Evolutionary conservation across 2,329 filamentous ascomycete genomes (phyloP).

Genomic region (Hortaea werneckii): DNA sequence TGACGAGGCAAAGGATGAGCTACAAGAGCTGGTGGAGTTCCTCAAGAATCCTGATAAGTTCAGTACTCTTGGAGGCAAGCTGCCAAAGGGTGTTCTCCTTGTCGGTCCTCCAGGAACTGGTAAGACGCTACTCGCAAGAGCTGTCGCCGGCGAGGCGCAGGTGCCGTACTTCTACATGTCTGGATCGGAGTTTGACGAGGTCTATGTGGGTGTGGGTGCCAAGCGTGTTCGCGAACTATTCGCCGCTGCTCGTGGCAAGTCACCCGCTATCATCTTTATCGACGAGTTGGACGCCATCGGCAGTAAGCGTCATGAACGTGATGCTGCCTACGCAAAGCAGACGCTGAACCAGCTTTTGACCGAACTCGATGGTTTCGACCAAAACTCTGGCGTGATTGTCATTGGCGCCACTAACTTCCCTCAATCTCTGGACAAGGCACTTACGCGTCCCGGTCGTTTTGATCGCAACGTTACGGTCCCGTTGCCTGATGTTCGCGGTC

Average conservation of each 20-base stretch:
- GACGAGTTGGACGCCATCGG: constrained; percentile 92
- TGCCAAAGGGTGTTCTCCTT: constrained; percentile 91
- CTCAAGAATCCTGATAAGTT: constrained; percentile 88
- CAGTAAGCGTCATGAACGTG: constrained; percentile 81
- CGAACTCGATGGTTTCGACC: constrained; percentile 92
- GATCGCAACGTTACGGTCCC: constrained; percentile 85
- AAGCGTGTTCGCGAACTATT: constrained; percentile 96
- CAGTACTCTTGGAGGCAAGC: constrained; percentile 84
- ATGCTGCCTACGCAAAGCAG: constrained; percentile 92
- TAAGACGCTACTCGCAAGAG: constrained; percentile 90
- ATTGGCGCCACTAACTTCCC: constrained; percentile 95
- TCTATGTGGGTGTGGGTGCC: constrained; percentile 93
- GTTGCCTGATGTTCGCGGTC: constrained; percentile 84
- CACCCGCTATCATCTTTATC: constrained; percentile 89
- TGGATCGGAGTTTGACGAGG: constrained; percentile 94
- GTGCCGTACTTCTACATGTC: constrained; percentile 99
- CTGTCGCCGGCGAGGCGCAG: constrained; percentile 90
- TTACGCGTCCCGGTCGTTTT: constrained; percentile 89
- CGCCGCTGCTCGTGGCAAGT: constrained; percentile 68
- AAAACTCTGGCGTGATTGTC: constrained; percentile 89
- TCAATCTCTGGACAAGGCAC: constrained; percentile 83
- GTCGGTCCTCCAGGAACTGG: constrained; percentile 94
- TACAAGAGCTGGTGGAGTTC: constrained; percentile 95
- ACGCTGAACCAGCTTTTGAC: constrained; percentile 95
- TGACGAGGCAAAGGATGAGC: constrained; percentile 95